Evolutionary conservation across 768 basidiomycete genomes (phyloP).

Genomic region (Lactifluus piperatus): DNA sequence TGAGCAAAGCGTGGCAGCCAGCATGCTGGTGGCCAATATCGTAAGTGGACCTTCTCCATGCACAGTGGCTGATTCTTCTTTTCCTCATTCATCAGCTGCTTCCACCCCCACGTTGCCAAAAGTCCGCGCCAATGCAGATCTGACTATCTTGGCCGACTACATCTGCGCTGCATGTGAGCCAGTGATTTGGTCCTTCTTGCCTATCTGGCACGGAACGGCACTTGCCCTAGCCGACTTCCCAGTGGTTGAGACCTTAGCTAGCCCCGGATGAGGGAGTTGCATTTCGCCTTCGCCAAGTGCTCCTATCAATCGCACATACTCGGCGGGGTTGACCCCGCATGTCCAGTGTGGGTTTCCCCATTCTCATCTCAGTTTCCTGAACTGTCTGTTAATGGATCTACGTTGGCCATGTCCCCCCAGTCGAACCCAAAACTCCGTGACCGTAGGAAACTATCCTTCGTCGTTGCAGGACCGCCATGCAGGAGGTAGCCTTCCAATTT

Average conservation of each 20-base stretch:
- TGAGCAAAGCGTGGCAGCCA: neutral
- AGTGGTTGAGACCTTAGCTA: neutral
- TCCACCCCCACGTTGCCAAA: neutral
- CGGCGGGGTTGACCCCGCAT: neutral
- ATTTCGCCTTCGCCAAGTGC: neutral
- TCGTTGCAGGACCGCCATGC: neutral
- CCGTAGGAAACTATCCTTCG: neutral
- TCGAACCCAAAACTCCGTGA: conserved; percentile 6
- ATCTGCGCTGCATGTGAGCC: neutral
- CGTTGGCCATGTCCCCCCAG: neutral
- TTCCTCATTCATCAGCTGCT: neutral
- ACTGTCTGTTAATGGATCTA: neutral
- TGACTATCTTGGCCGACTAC: neutral
- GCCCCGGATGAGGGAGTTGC: neutral
- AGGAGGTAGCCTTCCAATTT: neutral
- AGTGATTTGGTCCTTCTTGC: neutral
- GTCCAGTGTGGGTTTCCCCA: neutral
- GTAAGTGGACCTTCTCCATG: neutral
- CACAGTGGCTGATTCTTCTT: neutral
- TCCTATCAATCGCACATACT: neutral
- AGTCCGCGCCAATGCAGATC: neutral
- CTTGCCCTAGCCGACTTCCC: neutral
- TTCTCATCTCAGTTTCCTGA: neutral
- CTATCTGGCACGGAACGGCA: neutral
- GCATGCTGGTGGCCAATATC: neutral